Base-by-base conservation (phyloP, 768 basidiomycete genomes). In the Tephrocybe sp. region DNA sequence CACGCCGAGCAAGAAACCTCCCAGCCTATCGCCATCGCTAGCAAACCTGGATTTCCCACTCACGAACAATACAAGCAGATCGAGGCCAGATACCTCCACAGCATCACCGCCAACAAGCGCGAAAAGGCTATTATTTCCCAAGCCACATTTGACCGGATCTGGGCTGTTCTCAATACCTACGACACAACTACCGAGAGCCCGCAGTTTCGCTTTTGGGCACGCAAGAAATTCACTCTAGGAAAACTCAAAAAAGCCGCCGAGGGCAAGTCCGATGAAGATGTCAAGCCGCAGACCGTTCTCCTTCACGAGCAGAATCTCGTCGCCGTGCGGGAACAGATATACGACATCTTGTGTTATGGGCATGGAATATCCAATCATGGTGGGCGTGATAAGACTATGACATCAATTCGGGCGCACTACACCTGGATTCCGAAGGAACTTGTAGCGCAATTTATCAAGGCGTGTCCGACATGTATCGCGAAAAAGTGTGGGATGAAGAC, bases 341-440 rank as follows among this genome's bases (percentile, higher is more conserved):
- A 90, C 61, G 84, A 86, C 57, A 74, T 92, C 32, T 71, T 93
- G 34, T 86, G 84, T 56, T 84, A 84, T 56, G 86, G 82, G 54
- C 91, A 92, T 55, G 78, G 74, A 12, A 74, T 76, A 39, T 70
- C 77, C 44, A 71, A 77, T 9, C 90, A 92, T 60, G 87, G 83
- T 12, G 90, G 89, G 22, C 80, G 89, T 18, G 91, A 93, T 67
- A 87, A 82, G 71, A 93, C 91, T 0, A 81, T 79, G 49, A 73
- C 76, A 2, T 71, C 82, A 48, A 77, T 92, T 31, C 74, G 86
- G 40, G 70, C 80, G 52, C 78, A 80, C 58, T 93, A 90, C 64
- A 84, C 87, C 8, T 92, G 86, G 84, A 79, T 93, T 22, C 90
- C 91, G 13, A 92, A 92, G 67, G 86, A 89, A 60, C 82, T 93